Base-by-base conservation (phyloP, 495 filamentous ascomycete genomes). In the Penicillium lividum region DNA sequence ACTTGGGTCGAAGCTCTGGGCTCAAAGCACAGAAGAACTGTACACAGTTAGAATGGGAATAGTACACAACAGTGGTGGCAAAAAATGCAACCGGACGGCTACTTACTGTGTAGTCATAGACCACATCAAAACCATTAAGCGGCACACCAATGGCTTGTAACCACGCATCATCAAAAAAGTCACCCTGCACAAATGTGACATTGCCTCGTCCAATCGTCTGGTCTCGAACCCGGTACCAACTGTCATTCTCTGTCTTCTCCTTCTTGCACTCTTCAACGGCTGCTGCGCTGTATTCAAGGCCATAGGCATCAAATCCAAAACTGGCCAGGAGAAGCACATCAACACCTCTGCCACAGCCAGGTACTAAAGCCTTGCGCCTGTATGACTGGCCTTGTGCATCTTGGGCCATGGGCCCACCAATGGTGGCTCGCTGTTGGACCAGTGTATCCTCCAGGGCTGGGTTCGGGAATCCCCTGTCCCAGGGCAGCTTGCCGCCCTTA, bases 101-200 rank as follows among this genome's bases (percentile, higher is more conserved):
- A 68, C 84, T 62, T 77, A 91, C 90, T 29, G 89, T 92, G 67
- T 93, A 92, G 70, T 94, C 91, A 75, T 91, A 94, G 40, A 93
- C 84, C 28, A 94, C 65, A 74, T 95, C 89, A 73, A 92, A 92
- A 11, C 70, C 77, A 57, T 79, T 77, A 15, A 73, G 72, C n/a
- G 72, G 60, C 4, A 79, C 67, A 18, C 78, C 72, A 31, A 75
- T 60, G 15, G 68, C 62, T 43, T 77, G 59, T 56, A 79, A 56
- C 82, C 87, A 92, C 11, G 77, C 82, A 60, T 87, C 77, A 51
- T 75, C 73, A 58, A 93, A 95, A 72, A 93, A 95, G 64, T 93
- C 87, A 7, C 86, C 89, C 15, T 71, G 54, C 7, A 92, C 58
- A 73, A 86, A 90, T 27, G 73, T 82, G 27, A 84, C 77, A 2